Base-by-base conservation (phyloP, 352 stramenopile genomes). In the Pythium dissotocum region DNA sequence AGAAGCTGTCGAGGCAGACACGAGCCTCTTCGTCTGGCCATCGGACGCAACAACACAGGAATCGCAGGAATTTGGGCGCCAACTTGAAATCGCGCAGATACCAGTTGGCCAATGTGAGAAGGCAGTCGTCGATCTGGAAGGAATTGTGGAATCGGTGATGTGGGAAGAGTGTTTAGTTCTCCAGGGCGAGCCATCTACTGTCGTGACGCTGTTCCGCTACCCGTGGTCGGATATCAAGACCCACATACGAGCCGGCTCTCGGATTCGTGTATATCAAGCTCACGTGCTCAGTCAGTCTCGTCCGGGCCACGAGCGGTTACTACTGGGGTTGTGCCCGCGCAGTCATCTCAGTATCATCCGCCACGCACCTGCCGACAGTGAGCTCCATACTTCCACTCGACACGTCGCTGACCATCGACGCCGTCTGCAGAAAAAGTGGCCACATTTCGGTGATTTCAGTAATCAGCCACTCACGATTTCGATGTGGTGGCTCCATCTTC, bases 401-500 rank as follows among this genome's bases (percentile, higher is more conserved):
- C 51, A 26, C 26, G 3, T 40, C 10, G 24, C 46, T 6, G 55
- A 59, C 35, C 7, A 46, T 1, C 58, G 52, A 33, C 46, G 44
- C 8, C 44, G 40, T 24, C 51, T 69, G 6, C 35, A 60, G 0
- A 69, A 67, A 32, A 76, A 72, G 14, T 76, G 64, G 70, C 63
- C 59, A 6, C 12, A 28, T 2, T 72, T 76, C 58, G 70, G 70
- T 1, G 61, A 72, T 61, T 70, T 76, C 36, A 49, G 28, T 30
- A 52, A 46, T 0, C 70, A 76, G 36, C 54, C 64, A 16, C 42
- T 72, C 16, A 13, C 18, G 9, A 36, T 67, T 1, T 61, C 70
- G 3, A 67, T 64, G 21, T 72, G 70, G 70, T 76, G 64, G 64
- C 61, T 76, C 2, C 61, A 80, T 14, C 42, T 82, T 10, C 60